phyloP scores from a whole-genome alignment of 805 yeast species.

The Kodamaea fukazawae region DNA sequence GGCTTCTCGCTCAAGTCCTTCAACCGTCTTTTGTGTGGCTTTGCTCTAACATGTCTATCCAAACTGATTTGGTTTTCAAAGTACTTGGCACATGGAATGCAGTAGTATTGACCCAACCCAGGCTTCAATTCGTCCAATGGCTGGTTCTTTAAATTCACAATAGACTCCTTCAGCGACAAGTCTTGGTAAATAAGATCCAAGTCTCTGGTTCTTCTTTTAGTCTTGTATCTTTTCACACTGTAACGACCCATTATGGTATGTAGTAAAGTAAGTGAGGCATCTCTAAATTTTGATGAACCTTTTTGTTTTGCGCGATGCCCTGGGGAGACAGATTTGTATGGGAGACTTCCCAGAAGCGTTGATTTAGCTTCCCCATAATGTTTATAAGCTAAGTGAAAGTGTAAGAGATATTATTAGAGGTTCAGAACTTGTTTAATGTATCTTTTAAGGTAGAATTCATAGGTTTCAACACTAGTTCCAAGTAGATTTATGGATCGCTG shows the following conservation, averaged over 20 bases:
- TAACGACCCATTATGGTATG: conserved; percentile 71
- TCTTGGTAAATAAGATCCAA: conserved; percentile 81
- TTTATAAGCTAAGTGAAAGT: too few relatives aligned
- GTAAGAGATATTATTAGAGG: too few relatives aligned
- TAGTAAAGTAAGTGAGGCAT: conserved; percentile 4
- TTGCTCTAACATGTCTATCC: conserved; percentile 68
- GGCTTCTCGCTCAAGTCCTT: conserved; percentile 75
- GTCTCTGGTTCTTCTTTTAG: conserved; percentile 83
- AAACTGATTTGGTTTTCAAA: conserved; percentile 76
- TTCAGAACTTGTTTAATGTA: too few relatives aligned
- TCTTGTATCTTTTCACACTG: conserved; percentile 81
- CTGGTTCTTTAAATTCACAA: conserved; percentile 69
- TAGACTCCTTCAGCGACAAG: conserved; percentile 60
- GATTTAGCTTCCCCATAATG: too few relatives aligned
- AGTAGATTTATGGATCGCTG: too few relatives aligned
- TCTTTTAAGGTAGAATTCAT: too few relatives aligned
- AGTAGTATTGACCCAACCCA: conserved; percentile 92
- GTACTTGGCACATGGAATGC: conserved; percentile 91
- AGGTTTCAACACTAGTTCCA: too few relatives aligned
- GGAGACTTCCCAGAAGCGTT: too few relatives aligned
- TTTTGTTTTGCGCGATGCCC: conserved; percentile 1
- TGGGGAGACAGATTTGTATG: neutral
- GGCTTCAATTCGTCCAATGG: conserved; percentile 86
- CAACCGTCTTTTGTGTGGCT: conserved; percentile 83
- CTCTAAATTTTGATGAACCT: conserved; percentile 6